Conservation (phyloP, 2,329 filamentous ascomycete genomes). For the Aspergillus quadrilineatus region DNA sequence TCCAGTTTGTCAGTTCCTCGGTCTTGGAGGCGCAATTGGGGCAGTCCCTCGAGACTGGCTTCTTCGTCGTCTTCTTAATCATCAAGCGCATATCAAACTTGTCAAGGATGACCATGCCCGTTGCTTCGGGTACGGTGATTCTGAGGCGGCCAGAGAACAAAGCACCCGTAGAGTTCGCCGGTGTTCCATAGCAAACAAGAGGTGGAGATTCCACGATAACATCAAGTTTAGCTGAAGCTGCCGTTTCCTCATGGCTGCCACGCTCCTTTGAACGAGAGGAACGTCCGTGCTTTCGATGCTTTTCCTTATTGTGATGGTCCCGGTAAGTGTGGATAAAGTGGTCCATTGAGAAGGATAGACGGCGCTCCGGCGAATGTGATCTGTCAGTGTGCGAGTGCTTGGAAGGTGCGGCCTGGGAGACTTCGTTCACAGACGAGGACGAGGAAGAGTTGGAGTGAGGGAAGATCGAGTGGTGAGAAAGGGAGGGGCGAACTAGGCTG, state of each 20-base stretch:
- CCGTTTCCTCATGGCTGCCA: slow-evolving; percentile 26
- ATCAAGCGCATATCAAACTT: slow-evolving; percentile 71
- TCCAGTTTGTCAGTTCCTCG: slow-evolving; percentile 76
- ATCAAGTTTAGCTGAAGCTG: slow-evolving; percentile 53
- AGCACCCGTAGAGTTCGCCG: slow-evolving; percentile 75
- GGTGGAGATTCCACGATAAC: slow-evolving; percentile 81
- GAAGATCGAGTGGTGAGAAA: slow-evolving; percentile 29
- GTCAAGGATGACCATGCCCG: slow-evolving; percentile 63
- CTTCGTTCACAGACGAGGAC: slow-evolving; percentile 39
- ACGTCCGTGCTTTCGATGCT: slow-evolving; percentile 38
- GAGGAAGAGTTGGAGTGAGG: slow-evolving; percentile 39
- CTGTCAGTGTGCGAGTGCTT: slow-evolving; percentile 31
- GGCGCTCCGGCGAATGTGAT: slow-evolving; percentile 39
- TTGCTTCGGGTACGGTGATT: slow-evolving; percentile 66
- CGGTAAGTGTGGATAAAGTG: slow-evolving; percentile 44
- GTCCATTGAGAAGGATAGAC: slow-evolving; percentile 45
- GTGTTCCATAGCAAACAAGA: slow-evolving; percentile 75
- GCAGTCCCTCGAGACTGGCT: slow-evolving; percentile 78
- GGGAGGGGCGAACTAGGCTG: slow-evolving; percentile 39
- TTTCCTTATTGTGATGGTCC: slow-evolving; percentile 43
- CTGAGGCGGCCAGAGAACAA: slow-evolving; percentile 81
- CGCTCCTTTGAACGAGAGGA: slow-evolving; percentile 41
- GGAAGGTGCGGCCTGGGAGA: slow-evolving; percentile 19
- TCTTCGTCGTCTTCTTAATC: slow-evolving; percentile 72
- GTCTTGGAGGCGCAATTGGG: slow-evolving; percentile 69